Conservation (phyloP, 768 basidiomycete species). For the Clitopilus passeckerianus region DNA sequence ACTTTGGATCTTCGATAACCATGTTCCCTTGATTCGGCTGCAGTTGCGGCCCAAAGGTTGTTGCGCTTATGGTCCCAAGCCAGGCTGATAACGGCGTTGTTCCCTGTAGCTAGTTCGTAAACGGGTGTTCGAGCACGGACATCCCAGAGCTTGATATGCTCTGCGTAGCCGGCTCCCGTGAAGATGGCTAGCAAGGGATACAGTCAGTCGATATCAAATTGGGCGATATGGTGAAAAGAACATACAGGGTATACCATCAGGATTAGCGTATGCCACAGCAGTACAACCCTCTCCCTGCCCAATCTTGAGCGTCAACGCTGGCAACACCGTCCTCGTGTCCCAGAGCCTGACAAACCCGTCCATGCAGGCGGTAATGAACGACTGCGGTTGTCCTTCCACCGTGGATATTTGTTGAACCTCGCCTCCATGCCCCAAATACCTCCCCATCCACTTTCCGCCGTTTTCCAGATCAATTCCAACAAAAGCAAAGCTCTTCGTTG, state of each 20-base stretch:
- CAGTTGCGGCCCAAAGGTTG: constrained; percentile 30
- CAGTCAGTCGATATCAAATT: neutral
- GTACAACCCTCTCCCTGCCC: constrained; percentile 9
- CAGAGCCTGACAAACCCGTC: constrained; percentile 37
- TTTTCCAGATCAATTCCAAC: constrained; percentile 23
- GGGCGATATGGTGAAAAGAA: neutral
- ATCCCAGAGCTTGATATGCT: constrained; percentile 39
- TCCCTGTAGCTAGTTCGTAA: constrained; percentile 41
- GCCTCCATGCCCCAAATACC: constrained; percentile 35
- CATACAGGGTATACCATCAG: constrained; percentile 31
- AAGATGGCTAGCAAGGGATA: constrained; percentile 18
- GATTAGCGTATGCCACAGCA: constrained; percentile 24
- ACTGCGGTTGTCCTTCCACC: constrained; percentile 25
- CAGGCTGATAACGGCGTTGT: constrained; percentile 30
- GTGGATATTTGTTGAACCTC: constrained; percentile 24
- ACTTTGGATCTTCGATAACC: constrained; percentile 10
- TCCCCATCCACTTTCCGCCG: constrained; percentile 19
- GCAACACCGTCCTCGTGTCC: constrained; percentile 30
- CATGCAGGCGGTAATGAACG: constrained; percentile 27
- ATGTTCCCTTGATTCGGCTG: constrained; percentile 17
- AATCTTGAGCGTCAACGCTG: constrained; percentile 24
- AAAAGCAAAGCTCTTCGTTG: neutral
- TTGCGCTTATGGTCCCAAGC: constrained; percentile 25
- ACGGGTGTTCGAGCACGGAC: constrained; percentile 26
- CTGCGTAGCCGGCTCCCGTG: constrained; percentile 11